A percentile compares a stretch with the other conserved stretches of the same genome.
These are phyloP conservation scores for Leishmania tarentolae DNA, from an alignment of 208 protist species.

Conservation along the genomic window DNA sequence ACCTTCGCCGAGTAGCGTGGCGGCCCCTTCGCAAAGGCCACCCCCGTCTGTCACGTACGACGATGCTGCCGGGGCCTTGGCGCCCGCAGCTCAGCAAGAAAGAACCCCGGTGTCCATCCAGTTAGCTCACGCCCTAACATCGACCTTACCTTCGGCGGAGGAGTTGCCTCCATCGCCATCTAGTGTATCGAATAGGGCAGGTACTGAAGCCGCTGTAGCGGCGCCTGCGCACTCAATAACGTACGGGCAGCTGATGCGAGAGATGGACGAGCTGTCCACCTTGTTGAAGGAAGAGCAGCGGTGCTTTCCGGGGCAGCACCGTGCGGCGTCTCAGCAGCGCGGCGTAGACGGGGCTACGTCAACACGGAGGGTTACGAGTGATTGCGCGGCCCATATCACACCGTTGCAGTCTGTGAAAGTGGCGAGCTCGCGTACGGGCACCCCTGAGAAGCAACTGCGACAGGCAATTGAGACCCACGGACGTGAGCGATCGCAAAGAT, in stretches of 20 bases:
- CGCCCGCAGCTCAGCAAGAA: neutral
- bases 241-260: conserved; percentile 29
- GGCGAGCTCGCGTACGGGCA: neutral
- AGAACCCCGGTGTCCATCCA: neutral
- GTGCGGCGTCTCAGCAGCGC: neutral
- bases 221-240: conserved; percentile 2
- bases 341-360: neutral
- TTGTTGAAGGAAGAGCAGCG: conserved; percentile 11
- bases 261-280: conserved; percentile 25
- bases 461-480: neutral
- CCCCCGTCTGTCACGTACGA: neutral
- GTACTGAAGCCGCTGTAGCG: neutral
- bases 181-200: neutral
- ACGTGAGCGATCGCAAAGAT: neutral
- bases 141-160: neutral
- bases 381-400: neutral
- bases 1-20: neutral
- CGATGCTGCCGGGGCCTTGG: neutral
- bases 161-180: neutral
- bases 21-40: neutral
- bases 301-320: neutral
- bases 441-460: conserved; percentile 15
- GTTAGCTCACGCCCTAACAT: neutral
- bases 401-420: neutral
- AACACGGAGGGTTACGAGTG: neutral